Percentiles rank a stretch among this genome's conserved stretches.
Conservation (phyloP, 2,329 filamentous ascomycete species). For the Trichoderma harzianum region DNA sequence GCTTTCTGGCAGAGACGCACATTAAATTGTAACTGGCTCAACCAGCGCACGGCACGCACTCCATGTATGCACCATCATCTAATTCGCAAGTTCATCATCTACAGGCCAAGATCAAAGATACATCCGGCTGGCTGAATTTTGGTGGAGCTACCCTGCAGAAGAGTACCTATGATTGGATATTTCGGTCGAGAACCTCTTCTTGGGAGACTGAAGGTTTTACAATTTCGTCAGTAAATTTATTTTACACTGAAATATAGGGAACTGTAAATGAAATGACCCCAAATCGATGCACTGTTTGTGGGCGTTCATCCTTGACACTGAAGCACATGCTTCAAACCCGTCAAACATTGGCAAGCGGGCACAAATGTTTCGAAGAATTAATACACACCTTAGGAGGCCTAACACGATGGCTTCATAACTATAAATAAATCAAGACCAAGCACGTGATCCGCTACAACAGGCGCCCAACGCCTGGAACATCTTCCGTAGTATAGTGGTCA, state of each 20-base stretch:
- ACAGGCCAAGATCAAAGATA: not conserved
- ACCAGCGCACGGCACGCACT: not conserved
- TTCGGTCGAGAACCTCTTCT: too few species aligned
- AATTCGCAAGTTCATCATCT: not conserved
- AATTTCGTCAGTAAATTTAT: not conserved
- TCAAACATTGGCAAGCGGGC: too few species aligned
- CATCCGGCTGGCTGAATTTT: not conserved
- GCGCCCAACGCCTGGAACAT: conserved; percentile 18
- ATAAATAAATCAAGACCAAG: not conserved
- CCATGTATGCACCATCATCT: not conserved
- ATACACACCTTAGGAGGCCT: too few species aligned
- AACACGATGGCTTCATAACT: not conserved
- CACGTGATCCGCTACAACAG: conserved; percentile 18
- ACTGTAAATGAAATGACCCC: not conserved
- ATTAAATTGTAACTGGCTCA: not conserved
- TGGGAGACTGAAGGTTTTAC: too few species aligned
- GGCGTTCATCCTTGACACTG: not conserved
- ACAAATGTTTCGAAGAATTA: too few species aligned
- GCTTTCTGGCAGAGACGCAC: not conserved
- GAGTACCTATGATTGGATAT: not conserved
- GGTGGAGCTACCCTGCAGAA: not conserved
- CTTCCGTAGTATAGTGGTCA: conserved; percentile 26
- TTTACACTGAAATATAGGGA: accelerated
- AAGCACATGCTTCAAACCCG: too few species aligned
- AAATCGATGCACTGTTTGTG: not conserved